Percentiles rank a stretch among this genome's conserved stretches.
Conservation (phyloP, 805 yeast species). For the Metschnikowia sp. region DNA sequence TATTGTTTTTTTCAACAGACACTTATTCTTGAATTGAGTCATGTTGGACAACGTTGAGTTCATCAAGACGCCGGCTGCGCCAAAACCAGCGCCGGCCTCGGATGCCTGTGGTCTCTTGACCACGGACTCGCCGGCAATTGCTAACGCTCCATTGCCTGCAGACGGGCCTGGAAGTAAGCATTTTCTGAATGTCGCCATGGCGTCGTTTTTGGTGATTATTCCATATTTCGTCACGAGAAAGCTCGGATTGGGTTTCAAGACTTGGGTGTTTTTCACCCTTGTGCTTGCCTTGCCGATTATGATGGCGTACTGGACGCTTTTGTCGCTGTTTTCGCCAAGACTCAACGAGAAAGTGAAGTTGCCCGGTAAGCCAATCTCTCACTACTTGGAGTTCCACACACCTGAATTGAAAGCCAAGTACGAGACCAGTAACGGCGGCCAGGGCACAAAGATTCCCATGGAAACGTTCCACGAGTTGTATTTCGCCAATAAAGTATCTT, state of each 20-base stretch:
- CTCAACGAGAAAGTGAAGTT: slow-evolving; percentile 70
- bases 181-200: slow-evolving; percentile 60
- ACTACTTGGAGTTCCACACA: slow-evolving; percentile 80
- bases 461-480: slow-evolving; percentile 88
- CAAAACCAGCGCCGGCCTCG: slow-evolving; percentile 22
- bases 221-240: slow-evolving; percentile 65
- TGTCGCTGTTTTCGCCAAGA: slow-evolving; percentile 77
- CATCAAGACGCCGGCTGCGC: slow-evolving; percentile 57
- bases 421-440: slow-evolving; percentile 50
- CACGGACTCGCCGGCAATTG: slow-evolving; percentile 60
- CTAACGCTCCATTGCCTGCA: slow-evolving; percentile 85
- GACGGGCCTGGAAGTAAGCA: slow-evolving; percentile 85
- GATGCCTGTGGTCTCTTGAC: slow-evolving; percentile 36
- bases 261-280: slow-evolving; percentile 58
- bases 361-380: slow-evolving; percentile 75
- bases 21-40: background rate
- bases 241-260: slow-evolving; percentile 66
- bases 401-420: slow-evolving; percentile 65
- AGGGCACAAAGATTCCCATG: slow-evolving; percentile 76
- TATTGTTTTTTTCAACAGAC: background rate
- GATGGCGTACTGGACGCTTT: slow-evolving; percentile 77
- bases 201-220: slow-evolving; percentile 47
- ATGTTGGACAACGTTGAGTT: slow-evolving; percentile 49
- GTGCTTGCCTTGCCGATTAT: slow-evolving; percentile 65
- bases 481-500: slow-evolving; percentile 78